Conservation (phyloP, 2,329 filamentous ascomycete genomes). For the Aspergillus ibericus region DNA sequence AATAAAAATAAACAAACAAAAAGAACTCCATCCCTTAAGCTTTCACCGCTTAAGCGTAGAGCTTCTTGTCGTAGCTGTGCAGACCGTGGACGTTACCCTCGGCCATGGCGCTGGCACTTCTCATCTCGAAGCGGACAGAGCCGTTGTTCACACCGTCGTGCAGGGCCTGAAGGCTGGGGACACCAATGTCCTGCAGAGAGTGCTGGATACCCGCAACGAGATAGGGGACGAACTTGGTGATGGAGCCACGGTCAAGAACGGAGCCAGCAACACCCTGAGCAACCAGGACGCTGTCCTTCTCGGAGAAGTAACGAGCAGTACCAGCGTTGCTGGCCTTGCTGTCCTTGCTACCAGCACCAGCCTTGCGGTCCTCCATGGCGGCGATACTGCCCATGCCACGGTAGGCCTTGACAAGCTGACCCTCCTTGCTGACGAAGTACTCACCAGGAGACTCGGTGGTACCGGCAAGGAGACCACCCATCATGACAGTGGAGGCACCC, state of each 20-base stretch:
- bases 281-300: slow-evolving; percentile 90
- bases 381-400: slow-evolving; percentile 99
- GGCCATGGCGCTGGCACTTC: slow-evolving; percentile 89
- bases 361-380: slow-evolving; percentile 99
- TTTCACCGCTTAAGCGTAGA: slow-evolving; percentile 69
- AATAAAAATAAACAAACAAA: slow-evolving; percentile 14
- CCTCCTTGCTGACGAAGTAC: slow-evolving; percentile 93
- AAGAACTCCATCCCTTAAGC: slow-evolving; percentile 9
- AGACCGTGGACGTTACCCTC: slow-evolving; percentile 96
- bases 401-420: slow-evolving; percentile 98
- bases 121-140: slow-evolving; percentile 84
- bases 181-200: slow-evolving; percentile 92
- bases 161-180: slow-evolving; percentile 74
- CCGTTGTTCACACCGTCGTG: slow-evolving; percentile 73
- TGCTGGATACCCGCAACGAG: slow-evolving; percentile 94
- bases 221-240: slow-evolving; percentile 95
- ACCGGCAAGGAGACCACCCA: slow-evolving; percentile 95
- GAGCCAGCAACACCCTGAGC: slow-evolving; percentile 91
- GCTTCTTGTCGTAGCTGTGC: slow-evolving; percentile 99
- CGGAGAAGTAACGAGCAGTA: slow-evolving; percentile 96
- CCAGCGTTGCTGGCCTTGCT: slow-evolving; percentile 76
- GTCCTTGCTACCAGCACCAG: slow-evolving; percentile 70
- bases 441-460: slow-evolving; percentile 97
- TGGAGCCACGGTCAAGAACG: slow-evolving; percentile 62
- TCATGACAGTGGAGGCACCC: slow-evolving; percentile 96